A percentile compares a stretch with the other conserved stretches of the same genome.
Evolutionary conservation across 1,139 yeast genomes (phyloP).

Genomic region (Lodderomyces oxycetoniae): DNA sequence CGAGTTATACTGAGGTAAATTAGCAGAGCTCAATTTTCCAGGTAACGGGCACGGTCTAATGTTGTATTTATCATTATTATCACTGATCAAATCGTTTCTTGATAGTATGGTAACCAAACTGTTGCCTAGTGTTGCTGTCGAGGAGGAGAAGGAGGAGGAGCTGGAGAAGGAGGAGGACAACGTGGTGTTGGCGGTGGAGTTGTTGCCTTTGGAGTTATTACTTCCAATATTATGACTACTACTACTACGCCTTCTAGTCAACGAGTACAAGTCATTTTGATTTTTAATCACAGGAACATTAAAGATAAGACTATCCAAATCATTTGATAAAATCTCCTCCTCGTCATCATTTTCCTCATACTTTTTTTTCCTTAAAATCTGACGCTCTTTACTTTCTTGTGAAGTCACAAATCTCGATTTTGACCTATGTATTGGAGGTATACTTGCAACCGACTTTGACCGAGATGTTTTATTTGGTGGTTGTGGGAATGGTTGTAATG

Average conservation of each 20-base stretch:
- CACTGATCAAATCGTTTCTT: conserved; percentile 27
- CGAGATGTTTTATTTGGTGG: conserved; percentile 5
- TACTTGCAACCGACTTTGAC: conserved; percentile 10
- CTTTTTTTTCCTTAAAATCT: conserved; percentile 35
- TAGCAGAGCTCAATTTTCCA: conserved; percentile 22
- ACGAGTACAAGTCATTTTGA: conserved; percentile 29
- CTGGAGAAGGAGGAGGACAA: conserved; percentile 1
- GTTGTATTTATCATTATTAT: conserved; percentile 26
- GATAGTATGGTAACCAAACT: conserved; percentile 15
- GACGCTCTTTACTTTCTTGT: conserved; percentile 37
- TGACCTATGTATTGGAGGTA: conserved; percentile 25
- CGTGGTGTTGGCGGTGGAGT: background rate
- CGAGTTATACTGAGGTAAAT: conserved; percentile 10
- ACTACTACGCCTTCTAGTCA: conserved; percentile 2
- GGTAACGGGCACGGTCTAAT: conserved; percentile 37
- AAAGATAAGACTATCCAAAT: conserved; percentile 35
- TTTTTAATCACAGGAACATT: conserved; percentile 44
- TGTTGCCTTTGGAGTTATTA: background rate
- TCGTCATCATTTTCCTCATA: conserved; percentile 45
- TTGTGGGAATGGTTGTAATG: conserved; percentile 2
- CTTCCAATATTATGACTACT: background rate
- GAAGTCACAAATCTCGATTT: conserved; percentile 35
- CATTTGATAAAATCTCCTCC: conserved; percentile 37
- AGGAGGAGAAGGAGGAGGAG: conserved; percentile 2
- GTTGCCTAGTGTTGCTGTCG: conserved; percentile 3